phyloP scores from a whole-genome alignment of 108 stramenopile genomes.

The Stephanodiscus minutulus region DNA sequence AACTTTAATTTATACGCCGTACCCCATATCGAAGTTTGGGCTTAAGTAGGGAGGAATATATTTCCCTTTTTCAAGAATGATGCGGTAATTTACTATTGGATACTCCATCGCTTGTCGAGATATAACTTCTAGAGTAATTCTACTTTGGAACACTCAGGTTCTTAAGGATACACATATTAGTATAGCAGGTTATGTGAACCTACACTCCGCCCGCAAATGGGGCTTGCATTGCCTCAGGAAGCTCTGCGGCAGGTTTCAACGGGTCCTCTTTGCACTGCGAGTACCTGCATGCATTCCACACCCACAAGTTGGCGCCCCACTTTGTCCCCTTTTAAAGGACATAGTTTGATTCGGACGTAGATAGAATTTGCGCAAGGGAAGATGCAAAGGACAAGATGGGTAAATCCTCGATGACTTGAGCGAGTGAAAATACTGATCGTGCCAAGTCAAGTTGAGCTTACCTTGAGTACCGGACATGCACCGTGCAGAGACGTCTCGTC shows the following conservation, averaged over 20 bases:
- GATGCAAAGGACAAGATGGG: neutral
- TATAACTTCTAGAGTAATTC: neutral
- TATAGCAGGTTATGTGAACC: no score
- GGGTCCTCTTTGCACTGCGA: conserved; percentile 37
- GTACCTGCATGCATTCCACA: conserved; percentile 71
- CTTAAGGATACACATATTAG: neutral
- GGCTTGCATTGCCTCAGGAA: conserved; percentile 42
- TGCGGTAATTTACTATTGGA: neutral
- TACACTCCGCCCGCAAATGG: conserved; percentile 37
- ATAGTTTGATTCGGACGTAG: neutral
- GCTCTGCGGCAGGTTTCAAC: conserved; percentile 36
- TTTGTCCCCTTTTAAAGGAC: conserved; percentile 49
- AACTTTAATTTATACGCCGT: conserved; percentile 37
- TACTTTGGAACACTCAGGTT: neutral
- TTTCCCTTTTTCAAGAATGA: neutral
- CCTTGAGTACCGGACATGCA: conserved; percentile 69
- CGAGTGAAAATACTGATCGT: neutral
- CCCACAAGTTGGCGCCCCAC: conserved; percentile 79
- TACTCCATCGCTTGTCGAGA: neutral
- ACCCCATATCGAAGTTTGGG: no score
- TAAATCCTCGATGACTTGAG: neutral
- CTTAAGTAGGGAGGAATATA: neutral
- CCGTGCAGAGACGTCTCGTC: conserved; percentile 56
- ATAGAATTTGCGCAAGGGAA: neutral
- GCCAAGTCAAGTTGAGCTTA: neutral